These are phyloP conservation scores for Rhizopus arrhizus DNA, from an alignment of 371 early-diverging fungal species.

Conservation along the genomic window DNA sequence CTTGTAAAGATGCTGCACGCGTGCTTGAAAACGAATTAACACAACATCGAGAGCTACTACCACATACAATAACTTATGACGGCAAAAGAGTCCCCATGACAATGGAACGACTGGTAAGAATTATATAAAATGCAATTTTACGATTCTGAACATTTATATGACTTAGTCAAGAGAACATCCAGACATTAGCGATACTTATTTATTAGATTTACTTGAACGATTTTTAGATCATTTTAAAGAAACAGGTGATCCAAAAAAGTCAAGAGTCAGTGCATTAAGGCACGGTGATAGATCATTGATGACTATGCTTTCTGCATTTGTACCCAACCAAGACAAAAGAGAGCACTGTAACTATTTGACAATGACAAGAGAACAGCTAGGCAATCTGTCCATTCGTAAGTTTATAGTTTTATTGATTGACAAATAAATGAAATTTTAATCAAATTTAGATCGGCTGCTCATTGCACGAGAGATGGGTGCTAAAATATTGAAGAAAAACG, in stretches of 20 bases:
- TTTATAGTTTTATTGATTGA: neutral
- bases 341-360: slow-evolving; percentile 31
- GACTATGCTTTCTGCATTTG: slow-evolving; percentile 47
- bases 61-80: slow-evolving; percentile 64
- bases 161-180: slow-evolving; percentile 37
- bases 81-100: slow-evolving; percentile 58
- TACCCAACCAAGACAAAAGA: slow-evolving; percentile 18
- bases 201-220: slow-evolving; percentile 30
- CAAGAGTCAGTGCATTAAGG: slow-evolving; percentile 38
- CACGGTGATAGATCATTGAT: slow-evolving; percentile 48
- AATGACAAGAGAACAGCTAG: slow-evolving; percentile 26
- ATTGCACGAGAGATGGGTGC: slow-evolving; percentile 39
- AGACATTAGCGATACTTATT: slow-evolving; percentile 29
- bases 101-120: slow-evolving; percentile 62
- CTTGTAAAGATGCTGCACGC: slow-evolving; percentile 55
- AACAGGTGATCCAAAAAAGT: slow-evolving; percentile 35
- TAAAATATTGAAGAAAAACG: slow-evolving; percentile 22
- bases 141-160: slow-evolving; percentile 6
- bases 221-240: slow-evolving; percentile 40
- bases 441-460: slow-evolving; percentile 32
- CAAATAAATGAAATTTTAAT: neutral
- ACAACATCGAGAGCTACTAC: slow-evolving; percentile 56
- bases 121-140: slow-evolving; percentile 22
- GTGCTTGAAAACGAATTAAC: slow-evolving; percentile 53
- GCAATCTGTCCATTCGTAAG: slow-evolving; percentile 34